A percentile compares a stretch with the other conserved stretches of the same genome.
phyloP scores from a whole-genome alignment of 441 rosid genomes.

The Lepidium campestre region DNA sequence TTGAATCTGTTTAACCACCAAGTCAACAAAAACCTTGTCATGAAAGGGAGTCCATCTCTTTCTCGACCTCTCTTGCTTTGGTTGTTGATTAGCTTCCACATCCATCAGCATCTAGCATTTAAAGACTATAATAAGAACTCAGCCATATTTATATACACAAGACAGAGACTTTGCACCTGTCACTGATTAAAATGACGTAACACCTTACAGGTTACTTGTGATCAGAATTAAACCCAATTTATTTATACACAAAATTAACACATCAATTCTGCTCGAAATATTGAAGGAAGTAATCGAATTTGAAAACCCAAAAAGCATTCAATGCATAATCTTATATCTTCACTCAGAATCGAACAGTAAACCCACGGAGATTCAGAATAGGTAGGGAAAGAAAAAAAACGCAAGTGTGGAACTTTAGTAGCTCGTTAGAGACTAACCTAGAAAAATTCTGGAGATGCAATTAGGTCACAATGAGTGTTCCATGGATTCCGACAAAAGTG shows the following conservation, averaged over 20 bases:
- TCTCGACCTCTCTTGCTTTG: constrained; percentile 60
- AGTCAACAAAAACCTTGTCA: constrained; percentile 68
- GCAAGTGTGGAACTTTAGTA: neutral
- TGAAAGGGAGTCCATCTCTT: constrained; percentile 66
- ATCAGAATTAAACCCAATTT: neutral
- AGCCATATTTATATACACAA: neutral
- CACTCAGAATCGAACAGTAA: neutral
- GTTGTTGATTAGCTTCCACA: constrained; percentile 37
- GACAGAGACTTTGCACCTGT: neutral
- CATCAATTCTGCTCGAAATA: neutral
- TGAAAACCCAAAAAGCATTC: neutral
- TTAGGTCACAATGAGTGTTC: neutral
- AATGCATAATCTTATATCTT: neutral
- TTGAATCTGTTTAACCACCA: constrained; percentile 72
- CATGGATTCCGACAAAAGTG: neutral
- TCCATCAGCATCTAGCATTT: constrained; percentile 43
- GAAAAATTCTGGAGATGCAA: neutral
- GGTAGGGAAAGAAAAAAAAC: too few species aligned
- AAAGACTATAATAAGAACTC: neutral
- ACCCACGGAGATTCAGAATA: neutral
- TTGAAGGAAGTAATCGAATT: neutral
- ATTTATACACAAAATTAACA: neutral
- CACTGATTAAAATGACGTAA: neutral
- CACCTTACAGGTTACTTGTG: neutral
- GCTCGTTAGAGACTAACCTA: neutral